A percentile compares a stretch with the other conserved stretches of the same genome.
phyloP scores from a whole-genome alignment of 768 basidiomycete genomes.

The Panaeolus cyanescens region DNA sequence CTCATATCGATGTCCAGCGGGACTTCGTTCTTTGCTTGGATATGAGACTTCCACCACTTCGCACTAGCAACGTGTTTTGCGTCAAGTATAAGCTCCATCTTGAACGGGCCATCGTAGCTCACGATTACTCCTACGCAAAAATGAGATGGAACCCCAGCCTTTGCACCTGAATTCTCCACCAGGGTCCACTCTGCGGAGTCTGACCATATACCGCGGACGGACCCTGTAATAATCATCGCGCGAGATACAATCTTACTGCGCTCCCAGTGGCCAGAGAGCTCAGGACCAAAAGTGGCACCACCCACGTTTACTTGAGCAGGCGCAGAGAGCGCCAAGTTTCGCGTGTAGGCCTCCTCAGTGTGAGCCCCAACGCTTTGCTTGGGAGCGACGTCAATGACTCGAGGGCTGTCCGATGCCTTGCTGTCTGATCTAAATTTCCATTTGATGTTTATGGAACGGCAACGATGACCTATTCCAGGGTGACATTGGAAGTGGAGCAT shows the following conservation, averaged over 20 bases:
- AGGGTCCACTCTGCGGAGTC: conserved; percentile 18
- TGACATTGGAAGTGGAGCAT: conserved; percentile 17
- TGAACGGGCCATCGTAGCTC: conserved; percentile 13
- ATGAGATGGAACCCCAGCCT: conserved; percentile 17
- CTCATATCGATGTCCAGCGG: conserved; percentile 9
- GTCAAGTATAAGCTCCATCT: conserved; percentile 14
- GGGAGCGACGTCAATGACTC: conserved; percentile 12
- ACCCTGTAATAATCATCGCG: conserved; percentile 16
- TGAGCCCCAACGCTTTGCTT: conserved; percentile 16
- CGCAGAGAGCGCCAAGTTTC: conserved; percentile 6
- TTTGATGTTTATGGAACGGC: conserved; percentile 12
- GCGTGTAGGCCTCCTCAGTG: conserved; percentile 13
- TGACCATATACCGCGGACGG: conserved; percentile 11
- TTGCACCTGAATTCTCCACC: conserved; percentile 15
- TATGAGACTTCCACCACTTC: conserved; percentile 11
- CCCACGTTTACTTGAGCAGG: conserved; percentile 11
- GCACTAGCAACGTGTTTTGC: conserved; percentile 11
- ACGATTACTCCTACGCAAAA: conserved; percentile 15
- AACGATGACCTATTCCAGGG: conserved; percentile 12
- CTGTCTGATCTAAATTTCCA: conserved; percentile 9
- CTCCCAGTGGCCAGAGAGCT: conserved; percentile 10
- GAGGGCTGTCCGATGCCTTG: background rate
- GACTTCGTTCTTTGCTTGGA: conserved; percentile 8
- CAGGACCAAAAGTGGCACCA: conserved; percentile 11
- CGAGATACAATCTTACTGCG: conserved; percentile 9